A percentile compares a stretch with the other conserved stretches of the same genome.
phyloP scores from a whole-genome alignment of 352 stramenopile genomes.

The Hyaloperonospora arabidopsidis region DNA sequence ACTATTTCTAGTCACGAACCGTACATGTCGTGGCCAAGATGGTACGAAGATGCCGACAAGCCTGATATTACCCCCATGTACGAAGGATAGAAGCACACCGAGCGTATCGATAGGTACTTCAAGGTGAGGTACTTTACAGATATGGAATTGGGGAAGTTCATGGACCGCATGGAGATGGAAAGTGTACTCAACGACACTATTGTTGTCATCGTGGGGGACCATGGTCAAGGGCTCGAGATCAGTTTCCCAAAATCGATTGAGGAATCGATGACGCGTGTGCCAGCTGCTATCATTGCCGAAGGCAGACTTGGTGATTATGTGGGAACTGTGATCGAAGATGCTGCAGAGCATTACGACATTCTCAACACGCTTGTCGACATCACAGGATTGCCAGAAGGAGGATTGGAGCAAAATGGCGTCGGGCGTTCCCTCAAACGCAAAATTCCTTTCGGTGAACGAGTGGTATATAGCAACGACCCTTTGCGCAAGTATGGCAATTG shows the following conservation, averaged over 20 bases:
- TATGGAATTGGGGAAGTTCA: constrained; percentile 43
- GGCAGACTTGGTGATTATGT: constrained; percentile 4
- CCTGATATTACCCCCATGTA: constrained; percentile 50
- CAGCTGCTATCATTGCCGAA: constrained; percentile 11
- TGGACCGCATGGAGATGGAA: constrained; percentile 35
- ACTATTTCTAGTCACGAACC: constrained; percentile 46
- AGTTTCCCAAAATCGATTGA: neutral
- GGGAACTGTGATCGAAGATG: constrained; percentile 11
- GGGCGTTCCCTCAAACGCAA: constrained; percentile 13
- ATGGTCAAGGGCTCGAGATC: constrained; percentile 40
- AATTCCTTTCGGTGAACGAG: neutral
- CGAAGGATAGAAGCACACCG: constrained; percentile 20
- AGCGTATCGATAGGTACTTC: constrained; percentile 36
- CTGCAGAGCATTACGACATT: constrained; percentile 12
- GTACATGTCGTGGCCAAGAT: constrained; percentile 28
- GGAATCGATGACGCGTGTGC: constrained; percentile 6
- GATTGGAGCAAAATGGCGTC: constrained; percentile 7
- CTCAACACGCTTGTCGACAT: constrained; percentile 14
- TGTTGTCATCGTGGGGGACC: constrained; percentile 45
- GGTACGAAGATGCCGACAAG: constrained; percentile 32
- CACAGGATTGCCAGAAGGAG: constrained; percentile 3
- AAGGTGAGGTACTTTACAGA: constrained; percentile 55
- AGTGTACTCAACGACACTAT: constrained; percentile 52
- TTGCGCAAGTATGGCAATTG: constrained; percentile 10
- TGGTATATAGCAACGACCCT: constrained; percentile 11